Evolutionary conservation across 371 early-diverging fungal genomes (phyloP).

Genomic region (Mucor plumbeus): DNA sequence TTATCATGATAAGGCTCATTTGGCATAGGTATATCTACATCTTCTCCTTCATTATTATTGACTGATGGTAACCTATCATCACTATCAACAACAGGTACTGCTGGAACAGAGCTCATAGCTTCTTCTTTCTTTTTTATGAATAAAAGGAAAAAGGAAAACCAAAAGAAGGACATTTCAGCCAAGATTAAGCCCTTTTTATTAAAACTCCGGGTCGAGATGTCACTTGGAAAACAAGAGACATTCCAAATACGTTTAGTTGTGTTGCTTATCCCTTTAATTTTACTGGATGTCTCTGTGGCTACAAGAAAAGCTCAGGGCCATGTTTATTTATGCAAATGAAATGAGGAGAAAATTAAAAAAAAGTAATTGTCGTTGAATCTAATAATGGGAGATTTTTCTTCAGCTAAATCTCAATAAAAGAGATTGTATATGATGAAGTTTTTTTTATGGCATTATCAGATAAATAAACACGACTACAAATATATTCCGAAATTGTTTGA

Average conservation of each 20-base stretch:
- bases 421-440: too few relatives aligned
- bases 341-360: not conserved
- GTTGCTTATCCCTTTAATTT: not conserved
- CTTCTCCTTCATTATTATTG: not conserved
- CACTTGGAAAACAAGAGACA: not conserved
- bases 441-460: too few relatives aligned
- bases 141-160: not conserved
- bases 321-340: not conserved
- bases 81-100: not conserved
- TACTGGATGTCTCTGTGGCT: not conserved
- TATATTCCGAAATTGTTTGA: too few relatives aligned
- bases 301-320: not conserved
- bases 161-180: not conserved
- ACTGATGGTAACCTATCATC: not conserved
- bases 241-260: not conserved
- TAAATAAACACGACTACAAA: too few relatives aligned
- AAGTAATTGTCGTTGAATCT: too few relatives aligned
- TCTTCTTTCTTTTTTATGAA: not conserved
- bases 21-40: conserved; percentile 21
- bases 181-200: not conserved
- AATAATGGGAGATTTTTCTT: not conserved
- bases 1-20: conserved; percentile 29
- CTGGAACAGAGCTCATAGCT: conserved; percentile 10
- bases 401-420: too few relatives aligned
- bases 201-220: conserved; percentile 3